Evolutionary conservation across 495 filamentous ascomycete species (phyloP).

Genomic region (Astrocystis sublimbata): DNA sequence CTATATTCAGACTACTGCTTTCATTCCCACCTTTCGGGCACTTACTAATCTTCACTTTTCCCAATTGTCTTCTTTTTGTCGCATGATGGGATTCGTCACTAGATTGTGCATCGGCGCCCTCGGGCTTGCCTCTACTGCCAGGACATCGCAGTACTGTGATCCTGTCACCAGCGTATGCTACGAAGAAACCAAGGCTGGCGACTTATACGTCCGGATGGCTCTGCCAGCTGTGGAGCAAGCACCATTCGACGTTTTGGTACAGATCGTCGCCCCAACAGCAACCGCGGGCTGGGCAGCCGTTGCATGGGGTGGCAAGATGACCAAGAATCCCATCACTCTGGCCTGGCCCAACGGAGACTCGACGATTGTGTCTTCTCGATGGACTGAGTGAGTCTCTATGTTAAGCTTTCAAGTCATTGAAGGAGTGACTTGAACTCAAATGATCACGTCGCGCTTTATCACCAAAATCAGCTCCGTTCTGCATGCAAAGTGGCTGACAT

Average conservation of each 20-base stretch:
- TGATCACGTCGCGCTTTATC: background rate
- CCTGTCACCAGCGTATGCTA: conserved; percentile 41
- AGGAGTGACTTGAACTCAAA: background rate
- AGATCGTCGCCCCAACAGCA: conserved; percentile 44
- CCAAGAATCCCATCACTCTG: conserved; percentile 49
- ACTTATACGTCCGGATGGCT: conserved; percentile 45
- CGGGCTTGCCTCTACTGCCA: conserved; percentile 16
- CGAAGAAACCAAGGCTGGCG: conserved; percentile 36
- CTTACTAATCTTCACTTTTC: too few species aligned
- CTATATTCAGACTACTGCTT: too few species aligned
- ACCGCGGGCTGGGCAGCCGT: conserved; percentile 48
- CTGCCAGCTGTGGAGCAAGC: conserved; percentile 44
- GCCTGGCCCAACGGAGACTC: conserved; percentile 47
- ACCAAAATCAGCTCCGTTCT: background rate
- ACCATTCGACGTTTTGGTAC: conserved; percentile 50
- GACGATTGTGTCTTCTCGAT: conserved; percentile 45
- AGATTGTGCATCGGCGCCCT: background rate
- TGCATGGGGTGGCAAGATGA: conserved; percentile 54
- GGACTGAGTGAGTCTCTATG: conserved; percentile 41
- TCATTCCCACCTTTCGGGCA: too few species aligned
- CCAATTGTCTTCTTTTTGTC: background rate
- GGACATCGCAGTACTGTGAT: conserved; percentile 40
- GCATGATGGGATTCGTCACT: background rate
- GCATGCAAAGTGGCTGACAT: conserved; percentile 8
- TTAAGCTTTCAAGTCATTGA: background rate